Evolutionary conservation across 2,329 filamentous ascomycete species (phyloP).

Genomic region (Penicillium sp.): DNA sequence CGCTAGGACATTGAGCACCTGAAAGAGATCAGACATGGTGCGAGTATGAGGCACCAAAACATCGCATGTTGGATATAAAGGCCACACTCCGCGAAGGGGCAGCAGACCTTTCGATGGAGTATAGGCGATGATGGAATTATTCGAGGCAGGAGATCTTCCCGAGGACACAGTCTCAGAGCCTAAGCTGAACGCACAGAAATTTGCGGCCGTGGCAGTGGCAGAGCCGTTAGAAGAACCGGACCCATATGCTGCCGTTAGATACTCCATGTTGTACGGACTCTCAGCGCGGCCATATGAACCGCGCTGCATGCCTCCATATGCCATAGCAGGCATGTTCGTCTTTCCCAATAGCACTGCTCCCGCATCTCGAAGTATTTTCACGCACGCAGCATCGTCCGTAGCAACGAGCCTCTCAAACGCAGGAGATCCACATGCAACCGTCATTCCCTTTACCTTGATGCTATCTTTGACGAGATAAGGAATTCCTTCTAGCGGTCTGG

Average conservation of each 20-base stretch:
- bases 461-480: constrained; percentile 64
- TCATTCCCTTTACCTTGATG: constrained; percentile 60
- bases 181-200: constrained; percentile 59
- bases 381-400: constrained; percentile 58
- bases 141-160: constrained; percentile 61
- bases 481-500: constrained; percentile 58
- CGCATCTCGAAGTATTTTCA: constrained; percentile 52
- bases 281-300: constrained; percentile 62
- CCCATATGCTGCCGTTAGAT: constrained; percentile 59
- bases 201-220: constrained; percentile 56
- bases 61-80: constrained; percentile 62
- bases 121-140: constrained; percentile 62
- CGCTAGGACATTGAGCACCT: constrained; percentile 55
- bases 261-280: constrained; percentile 60
- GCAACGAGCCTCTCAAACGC: constrained; percentile 58
- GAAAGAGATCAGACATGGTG: constrained; percentile 56
- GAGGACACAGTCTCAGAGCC: constrained; percentile 62
- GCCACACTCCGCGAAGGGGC: constrained; percentile 59
- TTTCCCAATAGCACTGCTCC: constrained; percentile 59
- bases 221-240: constrained; percentile 65
- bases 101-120: constrained; percentile 60
- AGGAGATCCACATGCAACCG: constrained; percentile 59
- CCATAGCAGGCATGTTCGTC: constrained; percentile 67
- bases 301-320: constrained; percentile 62
- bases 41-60: constrained; percentile 59